Base-by-base conservation (phyloP, 208 protist genomes). In the Crithidia brevicula region DNA sequence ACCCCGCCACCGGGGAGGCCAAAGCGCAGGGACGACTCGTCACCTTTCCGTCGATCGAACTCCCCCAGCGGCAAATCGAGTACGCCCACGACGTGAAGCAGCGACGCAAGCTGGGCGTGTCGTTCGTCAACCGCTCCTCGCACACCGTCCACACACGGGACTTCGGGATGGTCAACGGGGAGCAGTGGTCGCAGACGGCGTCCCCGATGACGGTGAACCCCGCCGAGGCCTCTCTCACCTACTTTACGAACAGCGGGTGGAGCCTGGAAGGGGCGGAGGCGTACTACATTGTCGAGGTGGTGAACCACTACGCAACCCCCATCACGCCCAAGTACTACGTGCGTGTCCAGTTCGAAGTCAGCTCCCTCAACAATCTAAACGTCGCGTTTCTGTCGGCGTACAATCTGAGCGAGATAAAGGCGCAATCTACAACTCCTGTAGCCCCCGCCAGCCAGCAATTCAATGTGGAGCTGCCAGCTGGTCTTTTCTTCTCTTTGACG, bases 211-310 rank as follows among this genome's bases (percentile, higher is more conserved):
- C 28, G n/a, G 64, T 95, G 25, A 46, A 82, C 40, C 82, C 86
- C 11, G 53, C 61, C 8, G 70, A 87, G 43, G 86, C 86, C 1
- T 92, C 82, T 27, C 74, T 95, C 15, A 82, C 72, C 11, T 77
- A 83, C 45, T 92, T 90, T 67, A 90, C 83, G 9, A 92, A 89
- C 72, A 51, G 45, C 36, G 63, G 50, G 31, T 88, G 85, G 85
- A 91, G 83, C 63, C 61, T 92, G 6, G 80, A 82, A 34, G 89
- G 86, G 4, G 89, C 84, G 42, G 85, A 92, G 63, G 86, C 57
- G 28, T 90, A 79, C 63, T 88, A 85, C 53, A 81, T 92, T 34
- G 28, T 92, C 15, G 79, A 91, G 57, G n/a, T 92, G 23, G 49
- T 79, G 33, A 90, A 92, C 53, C 72, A 49, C 16, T 76, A 71